Base-by-base conservation (phyloP, 1,284 basidiomycete genomes). In the Blastosporella zonata region DNA sequence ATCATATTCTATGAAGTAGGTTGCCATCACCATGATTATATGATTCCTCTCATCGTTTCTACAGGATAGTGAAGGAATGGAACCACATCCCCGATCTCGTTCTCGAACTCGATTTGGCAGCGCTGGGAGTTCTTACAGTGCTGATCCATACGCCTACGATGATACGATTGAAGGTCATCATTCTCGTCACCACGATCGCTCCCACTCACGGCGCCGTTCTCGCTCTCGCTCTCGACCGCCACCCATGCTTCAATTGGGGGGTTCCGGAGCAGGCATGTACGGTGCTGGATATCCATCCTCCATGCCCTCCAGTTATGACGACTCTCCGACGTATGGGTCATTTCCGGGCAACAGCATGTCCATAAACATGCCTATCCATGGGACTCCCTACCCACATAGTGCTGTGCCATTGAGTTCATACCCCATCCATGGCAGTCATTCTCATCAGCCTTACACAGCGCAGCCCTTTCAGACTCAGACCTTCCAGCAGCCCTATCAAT, bases 1-100 rank as follows among this genome's bases (percentile, higher is more conserved):
- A 64, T 68, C 22, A 71, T 82, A 13, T 77, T 78, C 45, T 69
- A 67, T 49, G 68, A 74, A 59, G 75, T 73, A 23, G 37, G 58
- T 46, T 10, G 18, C 39, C 15, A 12, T 22, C 20, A 10, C 18
- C 6, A 17, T 5, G 5, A 18, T 37, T 20, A 21, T 37, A 22
- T n/a, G 5, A 6, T 10, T 5, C 5, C 4, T 18, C 20, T 15
- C 13, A 37, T 6, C 6, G 15, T 12, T 41, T 52, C 12, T 38
- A 31, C 47, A 75, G 73, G 63, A 59, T 45, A 63, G 68, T 36
- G 64, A 64, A 45, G 58, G 57, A 45, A 54, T 54, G 6, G 66
- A 68, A 22, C 64, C 57, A 22, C 58, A 59, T 43, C 49, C 52
- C 21, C 67, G 69, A 36, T 60, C 59, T 49, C 65, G 68, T 27